Evolutionary conservation across 2,329 filamentous ascomycete species (phyloP).

Genomic region (Beauveria scarabaeidicola): DNA sequence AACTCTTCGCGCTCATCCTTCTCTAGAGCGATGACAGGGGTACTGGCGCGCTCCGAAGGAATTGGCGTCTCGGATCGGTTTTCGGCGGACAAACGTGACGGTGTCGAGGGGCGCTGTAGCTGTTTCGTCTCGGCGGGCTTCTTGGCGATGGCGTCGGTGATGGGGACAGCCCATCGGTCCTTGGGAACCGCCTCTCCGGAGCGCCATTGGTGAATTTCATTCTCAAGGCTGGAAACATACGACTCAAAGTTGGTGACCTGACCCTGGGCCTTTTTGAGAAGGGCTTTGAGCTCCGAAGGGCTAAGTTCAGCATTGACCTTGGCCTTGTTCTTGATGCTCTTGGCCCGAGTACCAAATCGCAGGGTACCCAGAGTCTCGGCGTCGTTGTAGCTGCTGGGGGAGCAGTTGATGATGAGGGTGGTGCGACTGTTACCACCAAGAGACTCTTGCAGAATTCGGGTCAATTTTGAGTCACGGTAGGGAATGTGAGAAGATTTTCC

Average conservation of each 20-base stretch:
- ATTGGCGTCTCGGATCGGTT: conserved; percentile 54
- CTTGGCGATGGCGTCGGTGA: conserved; percentile 32
- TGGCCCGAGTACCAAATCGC: conserved; percentile 90
- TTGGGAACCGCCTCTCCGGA: conserved; percentile 79
- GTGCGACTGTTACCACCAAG: conserved; percentile 96
- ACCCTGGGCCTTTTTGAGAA: conserved; percentile 85
- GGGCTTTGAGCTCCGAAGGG: conserved; percentile 83
- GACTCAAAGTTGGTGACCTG: conserved; percentile 83
- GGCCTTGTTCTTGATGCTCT: conserved; percentile 99
- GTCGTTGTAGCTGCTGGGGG: conserved; percentile 98
- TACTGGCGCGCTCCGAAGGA: conserved; percentile 74
- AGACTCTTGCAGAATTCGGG: conserved; percentile 92
- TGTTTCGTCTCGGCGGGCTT: conserved; percentile 31
- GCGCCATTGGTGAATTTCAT: conserved; percentile 81
- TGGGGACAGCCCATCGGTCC: conserved; percentile 73
- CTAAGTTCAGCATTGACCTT: conserved; percentile 99
- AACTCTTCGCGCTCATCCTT: conserved; percentile 98
- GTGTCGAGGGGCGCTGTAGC: conserved; percentile 44
- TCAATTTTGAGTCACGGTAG: conserved; percentile 96
- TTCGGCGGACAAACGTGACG: conserved; percentile 43
- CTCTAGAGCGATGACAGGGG: conserved; percentile 79
- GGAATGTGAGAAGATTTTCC: conserved; percentile 94
- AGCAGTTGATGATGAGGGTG: conserved; percentile 98
- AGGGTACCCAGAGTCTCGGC: conserved; percentile 87
- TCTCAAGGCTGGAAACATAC: conserved; percentile 76